Evolutionary conservation across 2,329 filamentous ascomycete genomes (phyloP).

Genomic region (Orbilia blumenaviensis): DNA sequence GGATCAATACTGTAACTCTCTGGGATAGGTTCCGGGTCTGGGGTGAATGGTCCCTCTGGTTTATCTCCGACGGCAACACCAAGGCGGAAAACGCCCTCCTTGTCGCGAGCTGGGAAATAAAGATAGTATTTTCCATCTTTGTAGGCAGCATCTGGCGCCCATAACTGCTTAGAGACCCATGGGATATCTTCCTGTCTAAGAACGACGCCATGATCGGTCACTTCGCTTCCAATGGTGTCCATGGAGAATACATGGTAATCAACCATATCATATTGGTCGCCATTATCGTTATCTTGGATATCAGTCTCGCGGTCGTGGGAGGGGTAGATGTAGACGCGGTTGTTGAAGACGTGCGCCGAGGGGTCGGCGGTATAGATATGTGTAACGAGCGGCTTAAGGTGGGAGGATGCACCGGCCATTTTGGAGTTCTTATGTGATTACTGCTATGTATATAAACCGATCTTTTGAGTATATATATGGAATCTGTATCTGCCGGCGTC

Average conservation of each 20-base stretch:
- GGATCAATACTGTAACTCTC: slow-evolving; percentile 81
- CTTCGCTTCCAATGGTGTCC: slow-evolving; percentile 65
- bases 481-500: background rate
- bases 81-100: slow-evolving; percentile 75
- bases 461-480: background rate
- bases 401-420: slow-evolving; percentile 45
- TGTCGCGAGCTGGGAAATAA: slow-evolving; percentile 79
- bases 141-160: slow-evolving; percentile 78
- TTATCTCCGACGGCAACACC: slow-evolving; percentile 73
- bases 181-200: slow-evolving; percentile 73
- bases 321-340: slow-evolving; percentile 79
- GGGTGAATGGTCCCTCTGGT: slow-evolving; percentile 75
- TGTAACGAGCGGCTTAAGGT: slow-evolving; percentile 70
- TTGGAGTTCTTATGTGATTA: no score
- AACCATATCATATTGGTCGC: slow-evolving; percentile 84
- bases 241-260: slow-evolving; percentile 83
- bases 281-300: slow-evolving; percentile 78
- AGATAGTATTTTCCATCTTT: slow-evolving; percentile 78
- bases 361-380: slow-evolving; percentile 82
- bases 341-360: slow-evolving; percentile 81
- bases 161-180: slow-evolving; percentile 81
- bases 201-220: slow-evolving; percentile 77
- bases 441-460: background rate
- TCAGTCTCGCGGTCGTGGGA: slow-evolving; percentile 80
- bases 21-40: slow-evolving; percentile 72